Percentiles rank a stretch among this genome's conserved stretches.
phyloP scores from a whole-genome alignment of 257 asterid genomes.

The Solanum gracilifrons region DNA sequence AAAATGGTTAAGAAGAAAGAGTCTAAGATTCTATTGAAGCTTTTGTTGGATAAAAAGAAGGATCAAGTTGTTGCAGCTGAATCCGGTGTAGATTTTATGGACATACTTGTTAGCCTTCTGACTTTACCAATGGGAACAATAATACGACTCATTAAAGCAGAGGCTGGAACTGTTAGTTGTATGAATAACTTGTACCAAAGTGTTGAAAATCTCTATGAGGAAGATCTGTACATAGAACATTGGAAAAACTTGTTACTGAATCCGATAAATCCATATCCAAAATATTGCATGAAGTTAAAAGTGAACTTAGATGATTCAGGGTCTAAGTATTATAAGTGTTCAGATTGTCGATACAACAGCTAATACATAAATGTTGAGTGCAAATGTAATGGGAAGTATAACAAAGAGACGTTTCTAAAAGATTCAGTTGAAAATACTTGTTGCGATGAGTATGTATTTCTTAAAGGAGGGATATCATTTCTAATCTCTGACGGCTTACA shows the following conservation, averaged over 20 bases:
- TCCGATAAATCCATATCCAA: background rate
- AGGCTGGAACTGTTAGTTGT: background rate
- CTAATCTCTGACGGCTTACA: background rate
- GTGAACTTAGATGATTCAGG: background rate
- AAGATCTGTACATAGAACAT: background rate
- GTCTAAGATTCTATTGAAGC: background rate
- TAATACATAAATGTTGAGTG: background rate
- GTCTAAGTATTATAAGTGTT: background rate
- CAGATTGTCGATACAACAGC: background rate
- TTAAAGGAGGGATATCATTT: background rate
- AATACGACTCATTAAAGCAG: background rate
- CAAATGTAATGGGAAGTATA: background rate
- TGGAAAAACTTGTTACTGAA: background rate
- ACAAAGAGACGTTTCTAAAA: background rate
- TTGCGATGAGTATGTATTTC: background rate
- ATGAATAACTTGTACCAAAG: background rate
- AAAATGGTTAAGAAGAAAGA: background rate
- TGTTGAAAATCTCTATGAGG: background rate
- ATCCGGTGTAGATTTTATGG: background rate
- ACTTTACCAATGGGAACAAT: background rate
- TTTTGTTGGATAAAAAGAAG: background rate
- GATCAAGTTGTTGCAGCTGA: background rate
- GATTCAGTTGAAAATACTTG: background rate
- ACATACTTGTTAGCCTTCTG: constrained; percentile 2
- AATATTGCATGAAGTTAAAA: background rate